A percentile compares a stretch with the other conserved stretches of the same genome.
Conservation (phyloP, 2,329 filamentous ascomycete genomes). For the Colletotrichum godetiae region DNA sequence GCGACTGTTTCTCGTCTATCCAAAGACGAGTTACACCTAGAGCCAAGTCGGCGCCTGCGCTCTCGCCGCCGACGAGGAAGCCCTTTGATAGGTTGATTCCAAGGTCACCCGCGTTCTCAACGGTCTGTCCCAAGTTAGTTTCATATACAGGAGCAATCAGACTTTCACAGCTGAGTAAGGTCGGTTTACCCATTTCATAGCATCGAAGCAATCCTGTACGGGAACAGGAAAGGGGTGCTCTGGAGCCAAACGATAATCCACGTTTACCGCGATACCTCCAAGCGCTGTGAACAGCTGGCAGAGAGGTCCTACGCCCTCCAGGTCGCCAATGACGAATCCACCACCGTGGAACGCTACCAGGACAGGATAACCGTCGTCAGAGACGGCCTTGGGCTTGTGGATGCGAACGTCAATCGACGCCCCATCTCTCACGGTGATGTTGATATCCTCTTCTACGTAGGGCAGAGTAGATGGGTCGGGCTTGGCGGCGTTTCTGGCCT, state of each 20-base stretch:
- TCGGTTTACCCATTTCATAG: conserved; percentile 39
- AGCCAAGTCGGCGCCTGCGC: conserved; percentile 44
- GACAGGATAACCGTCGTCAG: conserved; percentile 38
- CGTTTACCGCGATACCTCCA: conserved; percentile 42
- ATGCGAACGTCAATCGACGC: conserved; percentile 37
- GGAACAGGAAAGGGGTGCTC: conserved; percentile 44
- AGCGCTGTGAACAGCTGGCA: conserved; percentile 41
- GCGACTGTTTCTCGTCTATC: conserved; percentile 31
- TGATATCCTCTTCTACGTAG: conserved; percentile 38
- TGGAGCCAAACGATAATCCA: conserved; percentile 44
- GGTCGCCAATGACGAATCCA: conserved; percentile 41
- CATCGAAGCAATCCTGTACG: conserved; percentile 43
- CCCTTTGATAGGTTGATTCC: conserved; percentile 41
- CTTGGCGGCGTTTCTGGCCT: conserved; percentile 14
- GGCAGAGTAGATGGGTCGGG: conserved; percentile 34
- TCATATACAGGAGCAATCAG: background rate
- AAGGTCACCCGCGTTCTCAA: conserved; percentile 36
- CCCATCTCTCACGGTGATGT: conserved; percentile 39
- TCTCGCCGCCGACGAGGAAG: conserved; percentile 42
- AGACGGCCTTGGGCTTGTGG: conserved; percentile 37
- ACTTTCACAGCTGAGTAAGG: background rate
- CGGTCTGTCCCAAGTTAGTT: conserved; percentile 24
- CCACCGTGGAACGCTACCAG: conserved; percentile 44
- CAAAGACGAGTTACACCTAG: conserved; percentile 41
- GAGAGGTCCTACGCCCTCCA: conserved; percentile 40